phyloP scores from a whole-genome alignment of 345 rosid genomes.

The Barbarea vulgaris region DNA sequence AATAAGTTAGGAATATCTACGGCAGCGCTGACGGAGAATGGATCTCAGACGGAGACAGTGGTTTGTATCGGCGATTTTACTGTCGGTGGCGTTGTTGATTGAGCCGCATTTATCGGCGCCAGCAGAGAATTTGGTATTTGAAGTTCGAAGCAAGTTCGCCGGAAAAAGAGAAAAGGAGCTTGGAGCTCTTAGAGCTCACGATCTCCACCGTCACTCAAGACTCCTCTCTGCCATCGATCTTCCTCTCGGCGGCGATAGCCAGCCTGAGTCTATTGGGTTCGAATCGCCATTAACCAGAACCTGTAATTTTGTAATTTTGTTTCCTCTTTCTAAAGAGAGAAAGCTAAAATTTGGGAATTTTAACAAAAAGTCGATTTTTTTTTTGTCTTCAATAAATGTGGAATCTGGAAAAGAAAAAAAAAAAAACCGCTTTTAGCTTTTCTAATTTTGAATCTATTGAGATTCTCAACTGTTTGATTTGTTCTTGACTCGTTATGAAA shows the following conservation, averaged over 20 bases:
- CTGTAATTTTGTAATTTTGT: conserved; percentile 3
- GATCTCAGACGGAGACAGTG: conserved; percentile 28
- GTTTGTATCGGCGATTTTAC: conserved; percentile 6
- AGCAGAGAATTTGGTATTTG: conserved; percentile 54
- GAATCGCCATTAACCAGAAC: conserved; percentile 2
- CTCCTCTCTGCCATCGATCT: conserved; percentile 67
- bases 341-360: conserved; percentile 1
- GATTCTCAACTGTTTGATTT: conserved; percentile 27
- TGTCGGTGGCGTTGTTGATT: conserved; percentile 24
- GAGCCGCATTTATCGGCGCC: not conserved
- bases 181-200: conserved; percentile 64
- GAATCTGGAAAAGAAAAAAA: too few species aligned
- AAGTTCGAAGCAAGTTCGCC: conserved; percentile 67
- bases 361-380: not conserved
- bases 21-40: conserved; percentile 25
- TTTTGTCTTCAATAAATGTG: not conserved
- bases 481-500: conserved; percentile 5
- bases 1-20: conserved; percentile 18
- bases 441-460: not conserved
- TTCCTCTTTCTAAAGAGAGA: not conserved
- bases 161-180: conserved; percentile 51
- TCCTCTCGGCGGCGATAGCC: conserved; percentile 89
- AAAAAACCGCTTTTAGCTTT: conserved; percentile 10
- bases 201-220: conserved; percentile 70
- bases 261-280: conserved; percentile 70